A percentile compares a stretch with the other conserved stretches of the same genome.
phyloP scores from a whole-genome alignment of 108 stramenopile genomes.

The Skeletonema grethae region DNA sequence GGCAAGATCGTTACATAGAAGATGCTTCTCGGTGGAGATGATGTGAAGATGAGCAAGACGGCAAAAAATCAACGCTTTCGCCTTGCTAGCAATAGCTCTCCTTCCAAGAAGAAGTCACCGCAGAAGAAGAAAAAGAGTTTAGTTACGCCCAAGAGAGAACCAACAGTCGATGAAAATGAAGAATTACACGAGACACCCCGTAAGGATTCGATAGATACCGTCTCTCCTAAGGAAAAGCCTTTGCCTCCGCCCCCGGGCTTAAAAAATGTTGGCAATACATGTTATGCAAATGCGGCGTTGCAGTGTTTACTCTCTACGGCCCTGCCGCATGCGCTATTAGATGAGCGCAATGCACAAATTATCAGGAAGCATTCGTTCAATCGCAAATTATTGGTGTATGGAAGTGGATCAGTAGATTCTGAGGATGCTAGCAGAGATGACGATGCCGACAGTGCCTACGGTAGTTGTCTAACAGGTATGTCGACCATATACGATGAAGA shows the following conservation, averaged over 20 bases:
- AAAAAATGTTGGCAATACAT: slow-evolving; percentile 84
- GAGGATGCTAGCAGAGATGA: slow-evolving; percentile 18
- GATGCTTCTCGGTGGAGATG: not conserved
- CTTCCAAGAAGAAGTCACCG: not conserved
- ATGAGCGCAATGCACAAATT: slow-evolving; percentile 65
- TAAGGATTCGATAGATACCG: not conserved
- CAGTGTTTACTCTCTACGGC: slow-evolving; percentile 81
- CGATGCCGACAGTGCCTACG: slow-evolving; percentile 33
- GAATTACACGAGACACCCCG: not conserved
- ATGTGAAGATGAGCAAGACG: not conserved
- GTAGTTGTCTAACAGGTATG: slow-evolving; percentile 40
- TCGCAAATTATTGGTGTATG: slow-evolving; percentile 64
- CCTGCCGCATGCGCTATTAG: slow-evolving; percentile 70
- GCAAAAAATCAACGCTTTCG: not conserved
- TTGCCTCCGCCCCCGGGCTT: slow-evolving; percentile 71
- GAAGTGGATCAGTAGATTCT: slow-evolving; percentile 75
- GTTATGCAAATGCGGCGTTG: slow-evolving; percentile 84
- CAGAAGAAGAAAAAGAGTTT: not conserved
- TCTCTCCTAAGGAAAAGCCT: not conserved
- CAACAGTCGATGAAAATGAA: not conserved
- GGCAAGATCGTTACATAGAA: not conserved
- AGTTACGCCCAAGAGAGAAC: not conserved
- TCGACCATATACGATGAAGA: slow-evolving; percentile 12
- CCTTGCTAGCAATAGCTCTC: too few relatives aligned
- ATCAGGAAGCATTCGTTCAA: slow-evolving; percentile 83